Evolutionary conservation across 2,329 filamentous ascomycete genomes (phyloP).

Genomic region (Domatiomyces catenatus): DNA sequence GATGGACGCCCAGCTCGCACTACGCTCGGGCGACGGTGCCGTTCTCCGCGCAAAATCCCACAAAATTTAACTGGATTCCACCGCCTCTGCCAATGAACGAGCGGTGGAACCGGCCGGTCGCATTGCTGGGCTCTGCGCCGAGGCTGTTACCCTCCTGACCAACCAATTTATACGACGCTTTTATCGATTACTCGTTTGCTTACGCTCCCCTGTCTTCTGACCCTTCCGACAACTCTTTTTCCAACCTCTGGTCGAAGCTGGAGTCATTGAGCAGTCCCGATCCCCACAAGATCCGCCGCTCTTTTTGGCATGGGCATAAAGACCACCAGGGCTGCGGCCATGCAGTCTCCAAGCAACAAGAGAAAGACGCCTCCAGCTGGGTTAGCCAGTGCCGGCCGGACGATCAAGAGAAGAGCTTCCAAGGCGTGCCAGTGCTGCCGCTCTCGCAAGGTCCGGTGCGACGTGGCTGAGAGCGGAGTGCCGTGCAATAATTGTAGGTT

Average conservation of each 20-base stretch:
- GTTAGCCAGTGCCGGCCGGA: constrained; percentile 37
- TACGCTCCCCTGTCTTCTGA: not conserved
- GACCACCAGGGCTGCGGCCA: constrained; percentile 16
- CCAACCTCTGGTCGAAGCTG: constrained; percentile 14
- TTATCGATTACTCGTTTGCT: not conserved
- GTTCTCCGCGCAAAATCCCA: too few species aligned
- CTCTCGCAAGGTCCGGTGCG: constrained; percentile 79
- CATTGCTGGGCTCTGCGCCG: not conserved
- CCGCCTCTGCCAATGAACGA: not conserved
- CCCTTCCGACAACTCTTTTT: not conserved
- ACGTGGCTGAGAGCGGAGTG: constrained; percentile 72
- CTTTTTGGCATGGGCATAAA: constrained; percentile 24
- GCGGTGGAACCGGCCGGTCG: not conserved
- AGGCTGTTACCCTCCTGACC: not conserved
- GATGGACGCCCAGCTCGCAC: too few species aligned
- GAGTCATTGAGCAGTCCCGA: not conserved
- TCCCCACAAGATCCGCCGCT: constrained; percentile 33
- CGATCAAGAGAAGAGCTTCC: constrained; percentile 71
- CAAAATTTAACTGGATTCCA: too few species aligned
- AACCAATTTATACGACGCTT: not conserved
- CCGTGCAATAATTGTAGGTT: constrained; percentile 73
- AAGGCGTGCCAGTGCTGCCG: constrained; percentile 82
- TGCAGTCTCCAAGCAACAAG: constrained; percentile 27
- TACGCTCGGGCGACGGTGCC: too few species aligned
- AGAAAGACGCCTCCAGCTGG: constrained; percentile 43